phyloP scores from a whole-genome alignment of 768 basidiomycete species.

The Suillus plorans region DNA sequence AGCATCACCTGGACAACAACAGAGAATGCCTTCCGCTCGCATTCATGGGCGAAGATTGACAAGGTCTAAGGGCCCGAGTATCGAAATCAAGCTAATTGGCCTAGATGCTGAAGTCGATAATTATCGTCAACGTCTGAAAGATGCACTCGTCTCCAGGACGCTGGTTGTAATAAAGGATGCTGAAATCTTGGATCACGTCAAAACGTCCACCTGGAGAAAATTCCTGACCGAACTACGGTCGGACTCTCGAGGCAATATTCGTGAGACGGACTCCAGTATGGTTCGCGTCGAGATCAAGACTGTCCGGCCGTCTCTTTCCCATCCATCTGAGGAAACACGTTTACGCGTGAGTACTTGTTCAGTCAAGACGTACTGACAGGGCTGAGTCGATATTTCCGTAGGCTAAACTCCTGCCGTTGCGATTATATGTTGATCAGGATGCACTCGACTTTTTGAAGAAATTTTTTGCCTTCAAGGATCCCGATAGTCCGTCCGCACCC shows the following conservation, averaged over 20 bases:
- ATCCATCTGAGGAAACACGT: constrained; percentile 72
- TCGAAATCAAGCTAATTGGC: constrained; percentile 78
- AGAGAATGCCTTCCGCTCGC: constrained; percentile 33
- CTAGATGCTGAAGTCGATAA: constrained; percentile 67
- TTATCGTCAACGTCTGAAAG: constrained; percentile 52
- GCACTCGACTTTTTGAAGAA: constrained; percentile 97
- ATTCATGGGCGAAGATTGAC: constrained; percentile 61
- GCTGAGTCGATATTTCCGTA: constrained; percentile 28
- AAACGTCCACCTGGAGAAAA: constrained; percentile 98
- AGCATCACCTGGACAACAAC: constrained; percentile 41
- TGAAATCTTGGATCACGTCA: constrained; percentile 96
- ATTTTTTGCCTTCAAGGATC: constrained; percentile 87
- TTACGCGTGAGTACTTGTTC: constrained; percentile 56
- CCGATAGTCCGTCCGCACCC: constrained; percentile 38
- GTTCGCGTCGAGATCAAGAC: constrained; percentile 78
- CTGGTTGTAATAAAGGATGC: constrained; percentile 68
- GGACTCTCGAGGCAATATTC: constrained; percentile 83
- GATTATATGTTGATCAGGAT: constrained; percentile 97
- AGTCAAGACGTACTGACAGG: constrained; percentile 2
- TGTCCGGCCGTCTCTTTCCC: constrained; percentile 69
- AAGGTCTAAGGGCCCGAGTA: constrained; percentile 74
- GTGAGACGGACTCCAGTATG: constrained; percentile 94
- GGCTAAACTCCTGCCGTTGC: constrained; percentile 88
- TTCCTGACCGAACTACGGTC: constrained; percentile 85
- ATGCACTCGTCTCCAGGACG: constrained; percentile 60